Conservation (phyloP, 225 moss, liverwort and hornwort genomes). For the Asterella californica region DNA sequence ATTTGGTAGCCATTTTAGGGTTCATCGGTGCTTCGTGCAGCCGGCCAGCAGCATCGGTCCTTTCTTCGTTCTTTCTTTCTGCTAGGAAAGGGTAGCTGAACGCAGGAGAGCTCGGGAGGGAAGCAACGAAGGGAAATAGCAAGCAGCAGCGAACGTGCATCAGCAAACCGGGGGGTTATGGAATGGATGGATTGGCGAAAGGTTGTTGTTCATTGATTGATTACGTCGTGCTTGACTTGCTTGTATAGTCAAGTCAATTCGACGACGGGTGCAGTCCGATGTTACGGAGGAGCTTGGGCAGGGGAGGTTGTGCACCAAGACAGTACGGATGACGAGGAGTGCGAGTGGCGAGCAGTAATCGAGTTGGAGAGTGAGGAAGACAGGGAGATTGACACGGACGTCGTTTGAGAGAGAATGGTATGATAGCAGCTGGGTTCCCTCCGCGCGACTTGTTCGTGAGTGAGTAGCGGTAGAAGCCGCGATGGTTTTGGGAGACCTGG, state of each 20-base stretch:
- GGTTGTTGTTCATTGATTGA: background rate
- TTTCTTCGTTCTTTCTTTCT: slow-evolving; percentile 13
- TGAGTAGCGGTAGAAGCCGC: background rate
- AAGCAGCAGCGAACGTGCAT: background rate
- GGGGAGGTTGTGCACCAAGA: background rate
- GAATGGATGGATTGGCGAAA: background rate
- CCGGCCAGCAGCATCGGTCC: no score
- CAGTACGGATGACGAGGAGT: background rate
- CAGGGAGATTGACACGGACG: background rate
- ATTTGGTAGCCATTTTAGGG: slow-evolving; percentile 23
- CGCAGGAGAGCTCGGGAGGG: background rate
- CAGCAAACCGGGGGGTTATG: background rate
- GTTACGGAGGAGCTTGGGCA: background rate
- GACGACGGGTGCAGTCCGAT: slow-evolving; percentile 7
- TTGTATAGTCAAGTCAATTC: background rate
- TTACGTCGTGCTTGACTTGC: background rate
- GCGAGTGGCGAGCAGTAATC: background rate
- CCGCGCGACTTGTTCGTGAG: background rate
- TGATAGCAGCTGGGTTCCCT: background rate
- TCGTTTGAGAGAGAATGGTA: background rate
- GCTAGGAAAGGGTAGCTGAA: background rate
- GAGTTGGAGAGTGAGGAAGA: background rate
- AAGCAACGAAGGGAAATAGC: background rate
- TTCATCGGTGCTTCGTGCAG: slow-evolving; percentile 4
- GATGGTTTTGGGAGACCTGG: background rate